Base-by-base conservation (phyloP, 768 basidiomycete genomes). In the Mycena polygramma region DNA sequence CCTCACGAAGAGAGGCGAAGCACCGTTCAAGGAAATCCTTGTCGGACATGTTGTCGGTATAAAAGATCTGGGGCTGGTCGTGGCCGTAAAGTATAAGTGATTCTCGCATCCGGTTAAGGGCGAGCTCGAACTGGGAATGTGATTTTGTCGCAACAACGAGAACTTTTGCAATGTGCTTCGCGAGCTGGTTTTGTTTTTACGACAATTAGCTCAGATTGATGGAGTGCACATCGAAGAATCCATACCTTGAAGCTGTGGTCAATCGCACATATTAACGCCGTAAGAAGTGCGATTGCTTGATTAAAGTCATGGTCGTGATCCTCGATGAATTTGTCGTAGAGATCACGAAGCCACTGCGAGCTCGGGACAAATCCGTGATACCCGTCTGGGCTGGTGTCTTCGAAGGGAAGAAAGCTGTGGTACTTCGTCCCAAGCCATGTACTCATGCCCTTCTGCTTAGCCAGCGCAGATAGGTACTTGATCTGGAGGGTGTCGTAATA, bases 281-380 rank as follows among this genome's bases (percentile, higher is more conserved):
- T 5, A 6, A 58, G 57, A 1, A 66, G 37, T 2, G 46, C 7
- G 2, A 52, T 80, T 45, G 75, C 69, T 36, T 81, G 79, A 54
- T 80, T 63, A n/a, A 78, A 64, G n/a, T 76, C 72, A 0, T 9
- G 19, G 6, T 26, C 37, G 61, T 79, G 75, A 1, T 19, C 4
- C 24, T 77, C 75, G 49, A 80, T 78, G 35, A 79, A 71, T 17
- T 53, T 43, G 54, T 78, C 76, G 63, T 74, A 81, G 10, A 81
- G 26, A 15, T 72, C 66, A 0, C 69, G 70, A 20, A 80, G 68
- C 65, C 66, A 79, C 17, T 58, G 66, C 3, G 65, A 43, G 68
- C 68, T 20, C 54, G 46, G 54, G 48, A 66, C 13, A 14, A 60
- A 60, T 10, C 58, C 45, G 15, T 60, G 48, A 19, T 49, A 61